phyloP scores from a whole-genome alignment of 208 protist genomes.

The Leishmania martiniquensis region DNA sequence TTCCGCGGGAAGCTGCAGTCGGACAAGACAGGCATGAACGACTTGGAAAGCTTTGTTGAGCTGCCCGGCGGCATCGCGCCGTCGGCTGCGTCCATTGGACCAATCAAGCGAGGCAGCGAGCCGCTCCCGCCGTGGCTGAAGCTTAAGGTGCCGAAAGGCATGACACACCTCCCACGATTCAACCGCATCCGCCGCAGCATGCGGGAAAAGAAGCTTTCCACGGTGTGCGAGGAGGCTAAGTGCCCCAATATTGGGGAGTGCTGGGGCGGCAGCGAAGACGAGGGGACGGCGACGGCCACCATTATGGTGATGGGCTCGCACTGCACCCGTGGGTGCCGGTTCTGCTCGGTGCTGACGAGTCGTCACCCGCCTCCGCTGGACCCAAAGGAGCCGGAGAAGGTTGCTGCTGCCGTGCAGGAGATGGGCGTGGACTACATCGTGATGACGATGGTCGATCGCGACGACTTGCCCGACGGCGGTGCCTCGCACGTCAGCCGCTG shows the following conservation, averaged over 20 bases:
- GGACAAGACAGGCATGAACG: conserved; percentile 73
- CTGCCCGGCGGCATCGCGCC: conserved; percentile 69
- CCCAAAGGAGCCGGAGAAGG: conserved; percentile 93
- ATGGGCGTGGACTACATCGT: conserved; percentile 99
- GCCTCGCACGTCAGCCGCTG: conserved; percentile 93
- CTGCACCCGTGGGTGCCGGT: conserved; percentile 98
- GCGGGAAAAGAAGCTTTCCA: conserved; percentile 88
- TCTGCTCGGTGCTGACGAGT: conserved; percentile 97
- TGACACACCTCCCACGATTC: conserved; percentile 79
- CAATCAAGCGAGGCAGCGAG: conserved; percentile 80
- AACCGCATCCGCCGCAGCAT: conserved; percentile 81
- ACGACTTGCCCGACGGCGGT: conserved; percentile 96
- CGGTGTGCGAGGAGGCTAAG: conserved; percentile 95
- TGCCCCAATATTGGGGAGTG: conserved; percentile 99
- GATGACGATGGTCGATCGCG: conserved; percentile 98
- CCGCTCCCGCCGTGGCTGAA: conserved; percentile 93
- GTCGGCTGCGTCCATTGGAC: conserved; percentile 69
- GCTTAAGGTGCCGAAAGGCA: conserved; percentile 88
- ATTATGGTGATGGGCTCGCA: conserved; percentile 99
- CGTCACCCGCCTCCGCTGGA: conserved; percentile 95
- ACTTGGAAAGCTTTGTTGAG: conserved; percentile 81
- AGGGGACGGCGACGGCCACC: conserved; percentile 94
- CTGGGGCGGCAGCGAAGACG: conserved; percentile 93
- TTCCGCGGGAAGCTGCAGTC: conserved; percentile 70
- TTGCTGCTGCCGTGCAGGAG: conserved; percentile 92